A percentile compares a stretch with the other conserved stretches of the same genome.
phyloP scores from a whole-genome alignment of 202 grass and related monocot species.

The Carex arenaria region DNA sequence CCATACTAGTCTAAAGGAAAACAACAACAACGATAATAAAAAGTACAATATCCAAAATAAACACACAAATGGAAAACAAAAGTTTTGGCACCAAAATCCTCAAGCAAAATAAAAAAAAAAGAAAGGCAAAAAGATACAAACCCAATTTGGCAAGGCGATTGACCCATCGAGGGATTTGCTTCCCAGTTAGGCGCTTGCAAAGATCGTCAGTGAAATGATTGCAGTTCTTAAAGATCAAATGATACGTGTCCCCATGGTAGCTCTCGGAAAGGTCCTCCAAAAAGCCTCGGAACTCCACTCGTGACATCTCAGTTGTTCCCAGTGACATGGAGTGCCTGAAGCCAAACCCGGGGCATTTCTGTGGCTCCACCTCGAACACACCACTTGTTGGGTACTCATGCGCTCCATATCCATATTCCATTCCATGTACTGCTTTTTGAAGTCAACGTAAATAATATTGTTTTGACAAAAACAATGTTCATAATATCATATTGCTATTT shows the following conservation, averaged over 20 bases:
- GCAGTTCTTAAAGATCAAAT: conserved; percentile 71
- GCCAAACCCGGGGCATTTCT: conserved; percentile 67
- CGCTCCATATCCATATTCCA: conserved; percentile 86
- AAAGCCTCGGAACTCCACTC: conserved; percentile 39
- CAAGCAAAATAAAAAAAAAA: neutral
- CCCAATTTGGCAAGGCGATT: conserved; percentile 78
- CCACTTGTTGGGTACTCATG: conserved; percentile 75
- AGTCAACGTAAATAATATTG: neutral
- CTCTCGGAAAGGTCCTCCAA: conserved; percentile 60
- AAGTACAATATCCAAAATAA: neutral
- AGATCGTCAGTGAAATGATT: conserved; percentile 73
- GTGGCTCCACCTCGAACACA: conserved; percentile 75
- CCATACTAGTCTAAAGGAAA: neutral
- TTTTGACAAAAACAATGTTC: neutral
- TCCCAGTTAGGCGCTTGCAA: conserved; percentile 44
- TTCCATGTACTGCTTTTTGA: conserved; percentile 60
- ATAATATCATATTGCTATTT: neutral
- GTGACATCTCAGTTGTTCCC: conserved; percentile 62
- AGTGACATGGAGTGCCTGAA: conserved; percentile 68
- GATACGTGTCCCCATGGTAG: conserved; percentile 74
- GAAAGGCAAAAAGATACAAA: neutral
- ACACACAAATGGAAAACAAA: neutral
- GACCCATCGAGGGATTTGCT: conserved; percentile 63
- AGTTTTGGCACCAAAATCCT: neutral
- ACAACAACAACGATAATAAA: neutral